phyloP scores from a whole-genome alignment of 2,329 filamentous ascomycete genomes.

The Capronia coronata region DNA sequence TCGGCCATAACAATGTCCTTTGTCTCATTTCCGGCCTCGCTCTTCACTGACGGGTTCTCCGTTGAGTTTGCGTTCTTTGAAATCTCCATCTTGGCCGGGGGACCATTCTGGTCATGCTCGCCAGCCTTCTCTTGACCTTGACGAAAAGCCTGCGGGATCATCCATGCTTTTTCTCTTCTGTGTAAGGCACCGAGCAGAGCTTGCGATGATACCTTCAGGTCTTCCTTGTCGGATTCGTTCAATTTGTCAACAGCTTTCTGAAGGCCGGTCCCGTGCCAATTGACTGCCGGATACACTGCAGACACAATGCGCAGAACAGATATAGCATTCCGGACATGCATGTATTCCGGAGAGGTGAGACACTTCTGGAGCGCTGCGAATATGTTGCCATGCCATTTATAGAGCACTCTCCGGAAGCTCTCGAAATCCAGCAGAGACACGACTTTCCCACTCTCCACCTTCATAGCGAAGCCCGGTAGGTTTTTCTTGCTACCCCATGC shows the following conservation, averaged over 20 bases:
- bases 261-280: constrained; percentile 66
- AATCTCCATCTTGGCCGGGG: constrained; percentile 19
- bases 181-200: constrained; percentile 46
- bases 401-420: constrained; percentile 76
- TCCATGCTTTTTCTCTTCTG: constrained; percentile 44
- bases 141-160: constrained; percentile 44
- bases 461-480: constrained; percentile 71
- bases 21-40: constrained; percentile 42
- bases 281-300: constrained; percentile 77
- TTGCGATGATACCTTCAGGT: constrained; percentile 46
- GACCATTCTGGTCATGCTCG: constrained; percentile 11
- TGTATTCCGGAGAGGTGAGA: constrained; percentile 79
- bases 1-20: constrained; percentile 42
- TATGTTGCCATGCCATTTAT: constrained; percentile 83
- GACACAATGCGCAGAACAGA: constrained; percentile 76
- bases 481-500: constrained; percentile 61
- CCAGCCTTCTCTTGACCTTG: constrained; percentile 20
- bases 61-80: constrained; percentile 27
- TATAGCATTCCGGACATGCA: constrained; percentile 95
- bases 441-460: constrained; percentile 65
- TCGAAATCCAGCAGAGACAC: constrained; percentile 71
- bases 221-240: constrained; percentile 42
- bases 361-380: constrained; percentile 74
- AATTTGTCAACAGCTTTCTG: constrained; percentile 39
- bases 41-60: constrained; percentile 31